A percentile compares a stretch with the other conserved stretches of the same genome.
Conservation (phyloP, 129 eudicot species). For the Smallanthus sonchifolius region DNA sequence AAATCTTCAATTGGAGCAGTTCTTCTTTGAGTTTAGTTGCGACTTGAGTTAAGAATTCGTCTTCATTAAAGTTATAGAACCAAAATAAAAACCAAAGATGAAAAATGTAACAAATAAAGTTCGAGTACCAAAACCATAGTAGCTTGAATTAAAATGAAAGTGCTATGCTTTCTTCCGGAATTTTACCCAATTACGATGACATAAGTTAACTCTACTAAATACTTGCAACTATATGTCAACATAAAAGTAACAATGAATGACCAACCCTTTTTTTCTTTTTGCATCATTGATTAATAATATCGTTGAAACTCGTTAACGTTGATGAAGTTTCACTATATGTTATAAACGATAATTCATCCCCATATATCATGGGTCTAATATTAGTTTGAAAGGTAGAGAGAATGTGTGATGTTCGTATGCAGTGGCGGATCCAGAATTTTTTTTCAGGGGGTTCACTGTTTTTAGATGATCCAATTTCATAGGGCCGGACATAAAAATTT, state of each 20-base stretch:
- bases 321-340: not conserved
- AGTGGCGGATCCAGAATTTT: too few species aligned
- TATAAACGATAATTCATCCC: not conserved
- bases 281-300: not conserved
- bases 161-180: not conserved
- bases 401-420: slow-evolving; percentile 5
- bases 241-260: not conserved
- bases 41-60: too few species aligned
- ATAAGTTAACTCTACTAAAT: not conserved
- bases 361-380: not conserved
- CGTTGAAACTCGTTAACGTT: not conserved
- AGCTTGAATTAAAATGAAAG: too few species aligned
- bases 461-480: too few species aligned
- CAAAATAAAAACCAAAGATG: too few species aligned
- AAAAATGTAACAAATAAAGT: too few species aligned
- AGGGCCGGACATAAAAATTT: too few species aligned
- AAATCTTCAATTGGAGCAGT: too few species aligned
- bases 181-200: not conserved
- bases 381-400: not conserved
- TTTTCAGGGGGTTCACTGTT: too few species aligned
- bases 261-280: not conserved
- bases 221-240: not conserved
- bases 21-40: too few species aligned
- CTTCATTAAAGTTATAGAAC: too few species aligned
- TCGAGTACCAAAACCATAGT: not conserved